Percentiles rank a stretch among this genome's conserved stretches.
These are phyloP conservation scores for Geotrichum siamense DNA, from an alignment of 1,139 yeast genomes.

Conservation along the genomic window DNA sequence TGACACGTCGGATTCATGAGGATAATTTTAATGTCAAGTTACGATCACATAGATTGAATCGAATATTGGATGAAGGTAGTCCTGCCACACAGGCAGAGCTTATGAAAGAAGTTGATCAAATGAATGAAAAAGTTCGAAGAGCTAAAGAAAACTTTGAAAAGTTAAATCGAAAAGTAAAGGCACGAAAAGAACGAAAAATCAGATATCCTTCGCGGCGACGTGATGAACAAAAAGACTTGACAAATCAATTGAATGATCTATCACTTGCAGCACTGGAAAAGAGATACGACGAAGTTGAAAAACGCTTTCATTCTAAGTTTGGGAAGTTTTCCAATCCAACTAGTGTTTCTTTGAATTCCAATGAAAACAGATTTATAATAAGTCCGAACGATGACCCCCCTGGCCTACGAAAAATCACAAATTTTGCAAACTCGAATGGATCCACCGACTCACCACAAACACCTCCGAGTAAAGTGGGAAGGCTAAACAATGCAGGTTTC, in stretches of 20 bases:
- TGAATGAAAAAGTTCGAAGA: slow-evolving; percentile 13
- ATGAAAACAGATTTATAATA: too few relatives aligned
- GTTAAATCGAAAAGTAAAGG: slow-evolving; percentile 13
- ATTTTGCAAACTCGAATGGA: slow-evolving; percentile 3
- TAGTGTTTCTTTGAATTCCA: too few relatives aligned
- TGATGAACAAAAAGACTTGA: not conserved
- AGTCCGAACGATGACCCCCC: slow-evolving; percentile 4
- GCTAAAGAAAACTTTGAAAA: slow-evolving; percentile 21
- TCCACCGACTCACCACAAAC: slow-evolving; percentile 6
- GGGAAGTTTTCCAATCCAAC: too few relatives aligned
- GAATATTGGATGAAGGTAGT: slow-evolving; percentile 17
- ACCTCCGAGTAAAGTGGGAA: not conserved
- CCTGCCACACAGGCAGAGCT: slow-evolving; percentile 8
- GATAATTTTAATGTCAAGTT: slow-evolving; percentile 23
- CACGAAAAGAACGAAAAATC: not conserved
- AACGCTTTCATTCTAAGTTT: slow-evolving; percentile 8
- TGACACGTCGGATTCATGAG: slow-evolving; percentile 13
- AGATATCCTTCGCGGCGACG: slow-evolving; percentile 6
- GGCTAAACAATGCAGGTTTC: slow-evolving; percentile 1
- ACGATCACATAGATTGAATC: slow-evolving; percentile 21
- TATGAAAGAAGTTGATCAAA: slow-evolving; percentile 15
- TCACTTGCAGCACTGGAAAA: slow-evolving; percentile 16
- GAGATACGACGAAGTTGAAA: slow-evolving; percentile 12
- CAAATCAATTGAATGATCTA: slow-evolving; percentile 9
- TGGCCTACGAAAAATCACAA: slow-evolving; percentile 1